phyloP scores from a whole-genome alignment of 352 stramenopile species.

The Globisporangium heterothallicum region DNA sequence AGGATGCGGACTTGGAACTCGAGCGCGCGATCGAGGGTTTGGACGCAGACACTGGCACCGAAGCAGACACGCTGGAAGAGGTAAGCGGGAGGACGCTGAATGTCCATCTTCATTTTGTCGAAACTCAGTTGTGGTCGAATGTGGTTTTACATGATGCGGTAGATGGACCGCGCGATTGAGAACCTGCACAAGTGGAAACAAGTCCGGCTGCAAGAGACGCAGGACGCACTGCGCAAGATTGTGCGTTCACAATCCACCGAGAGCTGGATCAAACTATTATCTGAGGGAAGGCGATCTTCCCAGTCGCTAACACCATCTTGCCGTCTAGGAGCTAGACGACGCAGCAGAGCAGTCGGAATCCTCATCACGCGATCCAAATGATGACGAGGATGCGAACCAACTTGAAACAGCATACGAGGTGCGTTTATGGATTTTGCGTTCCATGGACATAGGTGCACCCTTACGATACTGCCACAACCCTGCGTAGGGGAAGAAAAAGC shows the following conservation, averaged over 20 bases:
- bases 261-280: no score
- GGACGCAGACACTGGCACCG: slow-evolving; percentile 23
- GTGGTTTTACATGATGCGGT: no score
- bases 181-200: slow-evolving; percentile 36
- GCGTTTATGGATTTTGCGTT: not conserved
- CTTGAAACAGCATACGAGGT: slow-evolving; percentile 12
- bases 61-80: slow-evolving; percentile 36
- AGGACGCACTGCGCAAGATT: slow-evolving; percentile 22
- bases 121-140: no score
- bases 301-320: not conserved
- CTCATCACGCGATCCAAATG: not conserved
- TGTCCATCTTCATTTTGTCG: not conserved
- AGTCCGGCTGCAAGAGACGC: slow-evolving; percentile 19
- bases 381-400: not conserved
- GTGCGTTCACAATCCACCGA: slow-evolving; percentile 21
- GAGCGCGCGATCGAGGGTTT: slow-evolving; percentile 29
- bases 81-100: slow-evolving; percentile 10
- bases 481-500: slow-evolving; percentile 9
- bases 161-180: slow-evolving; percentile 47
- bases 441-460: not conserved
- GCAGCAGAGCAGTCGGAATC: not conserved
- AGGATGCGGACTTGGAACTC: slow-evolving; percentile 35
- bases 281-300: not conserved
- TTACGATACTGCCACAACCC: no score
- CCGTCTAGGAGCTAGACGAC: slow-evolving; percentile 6